phyloP scores from a whole-genome alignment of 164 flowering plant genomes.

The Dillenia suffruticosa region DNA sequence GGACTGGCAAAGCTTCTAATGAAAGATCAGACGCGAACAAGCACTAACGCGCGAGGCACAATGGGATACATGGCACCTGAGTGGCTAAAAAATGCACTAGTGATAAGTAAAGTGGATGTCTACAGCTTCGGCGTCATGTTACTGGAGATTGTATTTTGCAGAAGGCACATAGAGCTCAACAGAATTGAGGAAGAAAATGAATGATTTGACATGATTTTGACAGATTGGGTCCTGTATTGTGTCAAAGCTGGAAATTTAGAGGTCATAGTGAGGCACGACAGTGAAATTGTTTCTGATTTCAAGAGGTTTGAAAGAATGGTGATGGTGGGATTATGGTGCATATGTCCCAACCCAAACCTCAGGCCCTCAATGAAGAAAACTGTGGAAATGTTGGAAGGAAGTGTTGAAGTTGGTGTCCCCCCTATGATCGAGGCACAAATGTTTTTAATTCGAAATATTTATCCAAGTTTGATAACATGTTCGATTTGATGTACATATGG shows the following conservation, averaged over 20 bases:
- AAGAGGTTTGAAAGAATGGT: constrained; percentile 14
- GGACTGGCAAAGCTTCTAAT: constrained; percentile 26
- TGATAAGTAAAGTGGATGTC: constrained; percentile 25
- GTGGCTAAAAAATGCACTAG: constrained; percentile 24
- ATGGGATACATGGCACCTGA: constrained; percentile 30
- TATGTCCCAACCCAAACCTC: constrained; percentile 7
- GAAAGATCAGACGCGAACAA: constrained; percentile 21
- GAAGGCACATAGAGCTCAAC: constrained; percentile 21
- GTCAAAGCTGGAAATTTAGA: constrained; percentile 10
- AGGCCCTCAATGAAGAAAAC: constrained; percentile 8
- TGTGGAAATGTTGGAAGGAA: constrained; percentile 5
- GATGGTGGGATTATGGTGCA: constrained; percentile 10
- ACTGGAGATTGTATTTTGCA: constrained; percentile 23
- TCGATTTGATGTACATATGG: too few species aligned
- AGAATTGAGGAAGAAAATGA: constrained; percentile 3
- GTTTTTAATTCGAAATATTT: background rate
- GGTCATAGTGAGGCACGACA: constrained; percentile 3
- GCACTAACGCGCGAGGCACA: constrained; percentile 21
- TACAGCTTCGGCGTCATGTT: constrained; percentile 20
- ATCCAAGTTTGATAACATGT: background rate
- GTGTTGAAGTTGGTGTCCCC: constrained; percentile 6
- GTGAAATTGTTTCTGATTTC: background rate
- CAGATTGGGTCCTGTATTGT: constrained; percentile 12
- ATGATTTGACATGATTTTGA: constrained; percentile 11
- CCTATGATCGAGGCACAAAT: constrained; percentile 4